These are phyloP conservation scores for Hypomyces rosellus DNA, from an alignment of 2,329 filamentous ascomycete species.

Conservation along the genomic window DNA sequence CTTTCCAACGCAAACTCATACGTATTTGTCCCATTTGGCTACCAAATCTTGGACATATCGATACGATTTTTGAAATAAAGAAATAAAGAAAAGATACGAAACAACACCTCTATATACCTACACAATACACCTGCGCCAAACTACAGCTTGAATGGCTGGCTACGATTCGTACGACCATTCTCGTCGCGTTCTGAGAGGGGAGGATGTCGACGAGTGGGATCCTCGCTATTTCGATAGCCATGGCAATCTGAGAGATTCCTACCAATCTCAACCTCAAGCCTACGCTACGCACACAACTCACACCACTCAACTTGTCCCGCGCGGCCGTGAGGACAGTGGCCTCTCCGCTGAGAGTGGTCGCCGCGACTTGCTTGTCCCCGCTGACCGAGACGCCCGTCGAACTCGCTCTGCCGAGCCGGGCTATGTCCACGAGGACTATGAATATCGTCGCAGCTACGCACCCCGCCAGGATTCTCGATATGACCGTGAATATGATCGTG, in stretches of 20 bases:
- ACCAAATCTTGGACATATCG: no score
- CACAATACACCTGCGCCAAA: no score
- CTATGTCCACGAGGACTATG: slow-evolving; percentile 50
- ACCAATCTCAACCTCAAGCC: not conserved
- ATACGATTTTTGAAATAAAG: no score
- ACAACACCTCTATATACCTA: no score
- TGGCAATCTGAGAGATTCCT: not conserved
- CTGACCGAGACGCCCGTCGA: slow-evolving; percentile 49
- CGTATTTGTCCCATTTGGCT: no score
- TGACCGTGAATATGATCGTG: slow-evolving; percentile 31
- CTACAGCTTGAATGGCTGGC: slow-evolving; percentile 28
- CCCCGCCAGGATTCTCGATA: slow-evolving; percentile 28
- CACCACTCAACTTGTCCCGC: slow-evolving; percentile 47
- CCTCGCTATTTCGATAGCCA: slow-evolving; percentile 44
- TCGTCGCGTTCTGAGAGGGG: slow-evolving; percentile 49
- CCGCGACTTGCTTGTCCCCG: slow-evolving; percentile 77
- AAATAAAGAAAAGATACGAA: no score
- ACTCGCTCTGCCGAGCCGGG: slow-evolving; percentile 58
- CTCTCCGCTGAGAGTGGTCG: slow-evolving; percentile 74
- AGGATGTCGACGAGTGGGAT: slow-evolving; percentile 45
- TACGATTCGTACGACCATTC: slow-evolving; percentile 51
- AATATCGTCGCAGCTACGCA: slow-evolving; percentile 46
- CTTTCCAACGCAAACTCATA: no score
- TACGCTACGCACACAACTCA: slow-evolving; percentile 25
- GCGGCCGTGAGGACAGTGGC: slow-evolving; percentile 58